Conservation (phyloP, 148 eudicot species). For the Fagopyrum homotropicum region DNA sequence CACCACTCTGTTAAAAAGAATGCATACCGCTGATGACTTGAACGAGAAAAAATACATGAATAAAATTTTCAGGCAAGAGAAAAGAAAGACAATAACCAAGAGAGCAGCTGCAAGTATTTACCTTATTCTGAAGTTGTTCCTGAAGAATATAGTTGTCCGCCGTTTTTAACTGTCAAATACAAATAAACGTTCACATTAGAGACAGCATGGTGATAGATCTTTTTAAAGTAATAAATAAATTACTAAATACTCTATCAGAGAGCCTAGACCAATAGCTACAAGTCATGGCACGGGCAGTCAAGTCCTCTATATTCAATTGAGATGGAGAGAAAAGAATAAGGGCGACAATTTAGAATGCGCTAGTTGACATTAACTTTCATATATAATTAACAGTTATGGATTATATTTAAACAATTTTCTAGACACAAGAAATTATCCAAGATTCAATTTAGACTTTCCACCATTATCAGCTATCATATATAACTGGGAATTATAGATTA, state of each 20-base stretch:
- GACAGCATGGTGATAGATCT: too few relatives aligned
- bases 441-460: too few relatives aligned
- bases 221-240: not conserved
- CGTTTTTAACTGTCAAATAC: constrained; percentile 39
- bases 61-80: not conserved
- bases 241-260: not conserved
- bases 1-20: constrained; percentile 39
- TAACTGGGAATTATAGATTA: too few relatives aligned
- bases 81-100: not conserved
- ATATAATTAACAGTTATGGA: too few relatives aligned
- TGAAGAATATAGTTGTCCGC: constrained; percentile 61
- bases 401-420: too few relatives aligned
- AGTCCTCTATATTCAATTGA: not conserved
- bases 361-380: too few relatives aligned
- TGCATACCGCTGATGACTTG: not conserved
- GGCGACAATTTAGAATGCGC: not conserved
- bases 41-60: not conserved
- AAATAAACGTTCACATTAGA: not conserved
- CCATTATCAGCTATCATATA: too few relatives aligned
- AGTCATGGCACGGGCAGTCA: not conserved
- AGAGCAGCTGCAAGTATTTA: constrained; percentile 18
- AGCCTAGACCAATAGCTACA: not conserved
- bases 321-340: not conserved
- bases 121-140: constrained; percentile 62
- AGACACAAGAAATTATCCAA: too few relatives aligned